Evolutionary conservation across 2,329 filamentous ascomycete genomes (phyloP).

Genomic region (Venturia asperata): DNA sequence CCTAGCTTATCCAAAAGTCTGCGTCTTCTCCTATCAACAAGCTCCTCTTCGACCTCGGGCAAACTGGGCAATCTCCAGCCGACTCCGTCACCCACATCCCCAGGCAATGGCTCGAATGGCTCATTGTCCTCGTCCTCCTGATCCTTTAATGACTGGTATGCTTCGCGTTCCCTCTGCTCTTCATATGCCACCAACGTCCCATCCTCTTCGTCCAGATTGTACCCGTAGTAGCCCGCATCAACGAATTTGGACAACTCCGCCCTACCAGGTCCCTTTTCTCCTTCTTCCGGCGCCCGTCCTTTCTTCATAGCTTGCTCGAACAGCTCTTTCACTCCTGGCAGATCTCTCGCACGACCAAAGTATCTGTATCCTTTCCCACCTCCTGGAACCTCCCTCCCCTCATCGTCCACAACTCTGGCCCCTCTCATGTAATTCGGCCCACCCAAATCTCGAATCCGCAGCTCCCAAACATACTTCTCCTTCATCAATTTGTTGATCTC

Average conservation of each 20-base stretch:
- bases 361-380: constrained; percentile 80
- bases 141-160: constrained; percentile 59
- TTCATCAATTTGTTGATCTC: constrained; percentile 99
- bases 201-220: constrained; percentile 87
- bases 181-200: constrained; percentile 75
- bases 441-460: constrained; percentile 90
- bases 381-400: constrained; percentile 48
- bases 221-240: constrained; percentile 93
- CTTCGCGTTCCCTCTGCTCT: constrained; percentile 73
- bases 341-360: constrained; percentile 80
- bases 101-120: constrained; percentile 76
- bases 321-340: constrained; percentile 93
- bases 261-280: constrained; percentile 57
- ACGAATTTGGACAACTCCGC: constrained; percentile 68
- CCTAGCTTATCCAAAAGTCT: constrained; percentile 76
- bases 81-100: constrained; percentile 75
- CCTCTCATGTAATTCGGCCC: constrained; percentile 92
- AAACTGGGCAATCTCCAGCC: constrained; percentile 77
- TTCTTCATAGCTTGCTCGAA: constrained; percentile 69
- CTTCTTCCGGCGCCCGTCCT: constrained; percentile 35
- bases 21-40: constrained; percentile 77
- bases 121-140: constrained; percentile 38
- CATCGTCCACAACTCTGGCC: constrained; percentile 49
- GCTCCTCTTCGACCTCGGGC: constrained; percentile 89
- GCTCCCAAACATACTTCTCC: constrained; percentile 99